phyloP scores from a whole-genome alignment of 2,329 filamentous ascomycete species.

The Chaetomiaceae sp. region DNA sequence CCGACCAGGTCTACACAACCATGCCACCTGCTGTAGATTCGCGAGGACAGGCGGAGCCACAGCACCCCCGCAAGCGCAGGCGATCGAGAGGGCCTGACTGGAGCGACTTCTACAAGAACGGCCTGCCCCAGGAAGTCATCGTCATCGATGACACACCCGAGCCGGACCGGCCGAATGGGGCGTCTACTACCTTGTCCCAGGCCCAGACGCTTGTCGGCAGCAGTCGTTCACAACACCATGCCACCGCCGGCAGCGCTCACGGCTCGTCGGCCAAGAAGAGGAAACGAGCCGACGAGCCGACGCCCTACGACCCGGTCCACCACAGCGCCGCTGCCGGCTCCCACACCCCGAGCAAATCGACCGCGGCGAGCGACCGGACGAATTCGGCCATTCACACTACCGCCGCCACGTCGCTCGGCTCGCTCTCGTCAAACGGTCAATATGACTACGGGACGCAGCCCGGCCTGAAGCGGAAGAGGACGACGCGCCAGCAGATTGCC shows the following conservation, averaged over 20 bases:
- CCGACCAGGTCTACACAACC: constrained; percentile 30
- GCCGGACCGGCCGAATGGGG: constrained; percentile 39
- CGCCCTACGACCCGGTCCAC: constrained; percentile 63
- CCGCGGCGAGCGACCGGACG: constrained; percentile 75
- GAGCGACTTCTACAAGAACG: constrained; percentile 76
- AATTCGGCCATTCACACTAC: constrained; percentile 77
- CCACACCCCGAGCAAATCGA: constrained; percentile 63
- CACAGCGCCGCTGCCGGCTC: constrained; percentile 63
- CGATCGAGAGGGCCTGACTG: constrained; percentile 65
- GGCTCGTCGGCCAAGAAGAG: constrained; percentile 56
- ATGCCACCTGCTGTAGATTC: constrained; percentile 32
- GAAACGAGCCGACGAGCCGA: constrained; percentile 55
- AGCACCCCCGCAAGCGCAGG: constrained; percentile 43
- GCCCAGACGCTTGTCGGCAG: constrained; percentile 27
- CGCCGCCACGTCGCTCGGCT: constrained; percentile 79
- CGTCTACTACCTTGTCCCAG: constrained; percentile 28
- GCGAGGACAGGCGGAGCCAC: constrained; percentile 29
- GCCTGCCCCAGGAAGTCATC: constrained; percentile 77
- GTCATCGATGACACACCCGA: constrained; percentile 72
- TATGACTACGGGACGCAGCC: constrained; percentile 61
- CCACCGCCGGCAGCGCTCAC: constrained; percentile 26
- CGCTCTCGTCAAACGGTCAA: constrained; percentile 54
- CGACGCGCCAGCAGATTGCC: constrained; percentile 70
- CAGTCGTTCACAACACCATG: constrained; percentile 32
- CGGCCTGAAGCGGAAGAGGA: constrained; percentile 87